Base-by-base conservation (phyloP, 2,329 filamentous ascomycete species). In the Nothophoma quercina region DNA sequence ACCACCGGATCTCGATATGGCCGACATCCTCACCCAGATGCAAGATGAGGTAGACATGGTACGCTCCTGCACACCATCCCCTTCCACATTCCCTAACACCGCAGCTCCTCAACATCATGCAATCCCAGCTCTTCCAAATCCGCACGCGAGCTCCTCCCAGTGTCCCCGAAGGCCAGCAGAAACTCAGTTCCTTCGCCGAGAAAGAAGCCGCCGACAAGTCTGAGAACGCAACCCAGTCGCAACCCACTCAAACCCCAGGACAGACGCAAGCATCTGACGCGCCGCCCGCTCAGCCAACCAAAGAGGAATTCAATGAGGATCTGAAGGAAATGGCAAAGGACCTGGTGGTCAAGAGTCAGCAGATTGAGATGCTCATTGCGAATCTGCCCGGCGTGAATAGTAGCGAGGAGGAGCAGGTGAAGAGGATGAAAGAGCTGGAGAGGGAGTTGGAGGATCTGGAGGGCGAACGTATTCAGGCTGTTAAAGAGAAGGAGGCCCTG, bases 41-140 rank as follows among this genome's bases (percentile, higher is more conserved):
- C 91, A 96, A 75, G 90, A 95, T 78, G 88, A 89, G 74, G 85
- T 93, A 55, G 90, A 95, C 68, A 86, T 92, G 82, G 90, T 90
- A 77, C 26, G 75, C 22, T n/a, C n/a, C n/a, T n/a, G n/a, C n/a
- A n/a, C n/a, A n/a, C n/a, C n/a, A n/a, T n/a, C n/a, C n/a, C n/a
- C n/a, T n/a, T n/a, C 29, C 29, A 25, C 22, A 7, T 5, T n/a
- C 4, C 15, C 40, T 50, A 32, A 55, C 26, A 18, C 4, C 4
- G 5, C 56, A 81, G 77, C 75, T 81, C 29, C 70, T 78, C 16
- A 76, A 77, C 32, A 78, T 79, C 65, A 80, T 81, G 78, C 77
- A 76, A 64, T 68, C 76, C 29, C 65, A 75, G 18, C 68, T 81
- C 21, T 67, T 68, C 55, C 79, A 80, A 62, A 78, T 80, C 51